Base-by-base conservation (phyloP, 2,329 filamentous ascomycete genomes). In the Cordyceps cicadae region DNA sequence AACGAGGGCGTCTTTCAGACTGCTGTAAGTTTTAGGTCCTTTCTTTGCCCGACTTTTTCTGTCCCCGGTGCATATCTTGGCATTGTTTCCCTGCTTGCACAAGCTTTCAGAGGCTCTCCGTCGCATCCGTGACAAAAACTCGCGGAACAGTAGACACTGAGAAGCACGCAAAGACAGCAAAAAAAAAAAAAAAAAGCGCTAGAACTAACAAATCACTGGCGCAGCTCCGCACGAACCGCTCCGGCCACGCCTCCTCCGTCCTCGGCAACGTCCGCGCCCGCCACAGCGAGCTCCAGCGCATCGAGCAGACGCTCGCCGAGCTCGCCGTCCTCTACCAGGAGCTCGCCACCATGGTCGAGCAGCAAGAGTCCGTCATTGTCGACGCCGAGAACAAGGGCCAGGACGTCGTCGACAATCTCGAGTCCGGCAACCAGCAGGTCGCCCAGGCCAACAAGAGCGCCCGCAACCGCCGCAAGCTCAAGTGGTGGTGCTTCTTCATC, bases 1-100 rank as follows among this genome's bases (percentile, higher is more conserved):
- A 83, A 89, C 62, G 87, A 92, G 76, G 87, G 88, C 68, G 86
- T 94, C 60, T 94, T 93, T 77, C 87, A 92, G 74, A 87, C 86
- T 61, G 89, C 89, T 62, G 89, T 93, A 81, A 73, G 85, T 52
- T 51, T 32, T 59, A 11, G 1, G 2, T 19, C 24, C 7, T 43
- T 2, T 15, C 24, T 45, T 24, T 3, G 4, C 19, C 51, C 46
- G 9, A 8, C 14, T 12, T 24, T 41, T 24, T 1, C 15, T 41
- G 3, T 52, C 26, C 5, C 5, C 19, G 21, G 29, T 41, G 4
- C 41, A 26, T n/a, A 49, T 11, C 58, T 26, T 37, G 15, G 29
- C 29, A n/a, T 61, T 26, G 5, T 56, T 58, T 26, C 32, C 29
- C 29, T 43, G 29, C 49, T 26, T 19, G 49, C 9, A 11, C 49